Evolutionary conservation across 768 basidiomycete genomes (phyloP).

Genomic region (Mrakia hoshinonis): DNA sequence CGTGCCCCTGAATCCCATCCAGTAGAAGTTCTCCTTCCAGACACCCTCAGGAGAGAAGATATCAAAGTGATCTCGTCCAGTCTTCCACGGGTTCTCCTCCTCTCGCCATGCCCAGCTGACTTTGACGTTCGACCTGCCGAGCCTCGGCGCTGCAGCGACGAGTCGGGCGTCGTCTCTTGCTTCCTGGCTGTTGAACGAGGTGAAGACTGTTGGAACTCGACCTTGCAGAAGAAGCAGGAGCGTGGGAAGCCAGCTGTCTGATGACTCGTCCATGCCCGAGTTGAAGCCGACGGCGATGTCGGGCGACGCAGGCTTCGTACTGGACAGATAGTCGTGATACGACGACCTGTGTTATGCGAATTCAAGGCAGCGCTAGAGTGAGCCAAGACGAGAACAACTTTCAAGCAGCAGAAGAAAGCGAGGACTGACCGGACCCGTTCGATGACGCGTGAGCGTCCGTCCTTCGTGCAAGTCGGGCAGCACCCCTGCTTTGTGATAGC

Average conservation of each 20-base stretch:
- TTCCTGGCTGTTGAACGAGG: not conserved
- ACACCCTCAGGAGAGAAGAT: not conserved
- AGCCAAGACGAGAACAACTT: not conserved
- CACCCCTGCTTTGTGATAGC: not conserved
- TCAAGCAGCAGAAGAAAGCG: not conserved
- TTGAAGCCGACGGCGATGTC: slow-evolving; percentile 2
- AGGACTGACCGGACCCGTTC: no score
- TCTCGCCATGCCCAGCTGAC: not conserved
- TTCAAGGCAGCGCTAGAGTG: not conserved
- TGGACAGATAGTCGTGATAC: not conserved
- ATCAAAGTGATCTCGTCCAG: not conserved
- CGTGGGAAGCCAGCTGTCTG: not conserved
- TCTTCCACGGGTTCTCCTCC: not conserved
- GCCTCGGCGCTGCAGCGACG: no score
- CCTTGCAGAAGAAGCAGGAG: not conserved
- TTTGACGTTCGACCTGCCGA: not conserved
- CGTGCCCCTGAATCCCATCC: not conserved
- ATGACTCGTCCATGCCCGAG: not conserved
- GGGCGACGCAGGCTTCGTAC: not conserved
- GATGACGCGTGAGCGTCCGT: no score
- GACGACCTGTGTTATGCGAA: not conserved
- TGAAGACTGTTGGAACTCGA: not conserved
- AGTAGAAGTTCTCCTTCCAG: not conserved
- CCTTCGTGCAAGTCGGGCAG: not conserved
- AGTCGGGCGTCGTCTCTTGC: not conserved